Evolutionary conservation across 495 filamentous ascomycete genomes (phyloP), one percentile per base, ranked within the genome.

Genomic region (Penicillium psychrofluorescens): DNA sequence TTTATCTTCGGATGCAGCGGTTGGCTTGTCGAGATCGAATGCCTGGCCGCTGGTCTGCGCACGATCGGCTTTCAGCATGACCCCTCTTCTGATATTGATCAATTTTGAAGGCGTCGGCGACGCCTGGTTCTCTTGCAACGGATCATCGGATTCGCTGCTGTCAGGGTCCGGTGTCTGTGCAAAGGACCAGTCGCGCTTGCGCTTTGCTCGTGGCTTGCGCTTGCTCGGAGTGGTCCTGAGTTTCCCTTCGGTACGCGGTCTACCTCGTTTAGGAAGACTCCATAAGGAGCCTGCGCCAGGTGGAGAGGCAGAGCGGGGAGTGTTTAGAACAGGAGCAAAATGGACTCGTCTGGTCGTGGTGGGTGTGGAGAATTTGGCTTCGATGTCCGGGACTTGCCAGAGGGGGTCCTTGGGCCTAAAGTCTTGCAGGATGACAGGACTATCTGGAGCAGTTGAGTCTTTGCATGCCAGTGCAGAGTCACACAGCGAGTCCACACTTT

Each of bases 61-160:
- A 12, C n/a, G 32, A 34, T 9, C 10, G 32, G 41, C 36, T 12
- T 48, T 36, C 29, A 32, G 43, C 39, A 43, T 43, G 11, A 43
- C 44, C 38, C 59, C 62, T 16, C 55, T 54, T 37, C 58, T 55
- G 29, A 60, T 53, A 30, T 55, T 55, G 30, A 43, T 22, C 5
- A 43, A 9, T 28, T 42, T 46, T 16, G 53, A 62, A 12, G 59
- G 53, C 6, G 60, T 59, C 11, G 64, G 64, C 3, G 67, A 70
- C 11, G 60, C 58, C 45, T 57, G 54, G 36, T 57, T 44, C 34
- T 71, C 67, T 48, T 71, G 70, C 36, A 73, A 56, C 32, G 70
- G 70, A 47, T 73, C 70, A 50, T 73, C 70, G 36, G 70, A 73
- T 47, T 73, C 69, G 41, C 59, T 63, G 36, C 56, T 59, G 36